These are phyloP conservation scores for Saccharum spontaneum DNA, from an alignment of 176 grass and related monocot species.

Conservation along the genomic window DNA sequence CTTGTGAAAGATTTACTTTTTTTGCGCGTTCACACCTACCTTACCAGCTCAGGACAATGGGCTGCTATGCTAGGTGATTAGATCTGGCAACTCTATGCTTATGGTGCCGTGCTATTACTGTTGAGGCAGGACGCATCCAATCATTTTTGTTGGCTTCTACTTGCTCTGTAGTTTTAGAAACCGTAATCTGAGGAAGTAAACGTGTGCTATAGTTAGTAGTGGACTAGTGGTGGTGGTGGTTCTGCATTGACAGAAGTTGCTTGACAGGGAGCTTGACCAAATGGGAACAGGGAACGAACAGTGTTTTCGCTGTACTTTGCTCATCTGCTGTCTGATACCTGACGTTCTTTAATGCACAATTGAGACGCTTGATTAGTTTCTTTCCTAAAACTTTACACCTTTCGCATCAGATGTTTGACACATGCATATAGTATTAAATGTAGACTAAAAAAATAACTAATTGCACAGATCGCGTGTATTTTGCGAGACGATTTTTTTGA, in stretches of 20 bases:
- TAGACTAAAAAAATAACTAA: no score
- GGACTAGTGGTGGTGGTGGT: not conserved
- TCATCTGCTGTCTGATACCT: not conserved
- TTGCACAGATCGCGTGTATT: not conserved
- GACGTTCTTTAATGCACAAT: not conserved
- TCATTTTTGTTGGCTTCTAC: not conserved
- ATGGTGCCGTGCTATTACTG: not conserved
- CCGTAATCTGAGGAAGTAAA: not conserved
- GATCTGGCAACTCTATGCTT: conserved; percentile 23
- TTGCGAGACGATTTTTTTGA: no score
- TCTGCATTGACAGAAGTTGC: not conserved
- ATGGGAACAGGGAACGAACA: not conserved
- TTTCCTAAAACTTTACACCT: no score
- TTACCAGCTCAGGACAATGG: not conserved
- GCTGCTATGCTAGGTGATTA: not conserved
- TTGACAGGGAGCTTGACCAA: not conserved
- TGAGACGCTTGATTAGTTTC: no score
- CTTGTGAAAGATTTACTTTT: not conserved
- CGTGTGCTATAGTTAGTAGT: not conserved
- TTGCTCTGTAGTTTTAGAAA: not conserved
- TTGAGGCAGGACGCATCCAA: not conserved
- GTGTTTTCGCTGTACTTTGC: not conserved
- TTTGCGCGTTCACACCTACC: conserved; percentile 15
- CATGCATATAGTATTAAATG: no score
- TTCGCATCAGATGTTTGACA: no score